A percentile compares a stretch with the other conserved stretches of the same genome.
phyloP scores from a whole-genome alignment of 108 stramenopile species.

The Nannochloropsis gaditana region DNA sequence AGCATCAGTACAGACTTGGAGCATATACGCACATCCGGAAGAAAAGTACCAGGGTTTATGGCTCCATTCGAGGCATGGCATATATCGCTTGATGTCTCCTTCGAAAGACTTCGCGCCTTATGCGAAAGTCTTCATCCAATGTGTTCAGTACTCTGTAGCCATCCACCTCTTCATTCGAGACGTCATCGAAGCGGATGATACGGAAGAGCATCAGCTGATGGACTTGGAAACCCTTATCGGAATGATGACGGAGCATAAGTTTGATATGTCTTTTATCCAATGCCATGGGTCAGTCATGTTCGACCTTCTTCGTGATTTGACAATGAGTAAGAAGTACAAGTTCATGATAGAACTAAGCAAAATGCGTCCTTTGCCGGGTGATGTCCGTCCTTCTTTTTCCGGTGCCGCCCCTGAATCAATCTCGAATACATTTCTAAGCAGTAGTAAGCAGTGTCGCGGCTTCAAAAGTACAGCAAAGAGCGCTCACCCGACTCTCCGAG shows the following conservation, averaged over 20 bases:
- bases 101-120: neutral
- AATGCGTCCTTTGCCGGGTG: neutral
- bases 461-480: neutral
- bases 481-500: neutral
- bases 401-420: neutral
- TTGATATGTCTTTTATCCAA: neutral
- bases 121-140: neutral
- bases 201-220: neutral
- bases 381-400: neutral
- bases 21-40: neutral
- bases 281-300: neutral
- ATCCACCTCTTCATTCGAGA: neutral
- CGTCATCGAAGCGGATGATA: neutral
- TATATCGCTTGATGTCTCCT: neutral
- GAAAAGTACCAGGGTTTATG: neutral
- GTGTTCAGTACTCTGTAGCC: neutral
- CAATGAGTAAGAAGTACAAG: slow-evolving; percentile 7
- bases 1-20: neutral
- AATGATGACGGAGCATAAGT: neutral
- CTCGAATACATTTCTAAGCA: neutral
- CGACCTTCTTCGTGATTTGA: neutral
- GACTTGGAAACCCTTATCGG: neutral
- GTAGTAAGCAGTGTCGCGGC: neutral
- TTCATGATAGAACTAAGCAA: slow-evolving; percentile 7
- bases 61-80: neutral